Percentiles rank a stretch among this genome's conserved stretches.
Evolutionary conservation across 139 green algal genomes (phyloP).

Genomic region (Volvox africanus): DNA sequence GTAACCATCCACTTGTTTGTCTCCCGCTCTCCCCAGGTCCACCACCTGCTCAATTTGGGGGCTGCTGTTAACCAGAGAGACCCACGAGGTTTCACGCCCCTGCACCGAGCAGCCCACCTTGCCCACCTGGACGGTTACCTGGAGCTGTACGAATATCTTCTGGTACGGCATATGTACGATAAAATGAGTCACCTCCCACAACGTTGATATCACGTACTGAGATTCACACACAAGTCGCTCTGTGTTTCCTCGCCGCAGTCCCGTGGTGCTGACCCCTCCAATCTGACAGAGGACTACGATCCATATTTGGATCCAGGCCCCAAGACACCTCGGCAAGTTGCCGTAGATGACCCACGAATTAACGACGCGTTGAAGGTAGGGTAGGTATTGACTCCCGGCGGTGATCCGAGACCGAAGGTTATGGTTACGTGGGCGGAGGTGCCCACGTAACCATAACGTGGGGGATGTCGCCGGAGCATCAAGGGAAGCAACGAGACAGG

Average conservation of each 20-base stretch:
- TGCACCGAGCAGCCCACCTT: constrained; percentile 93
- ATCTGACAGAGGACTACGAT: constrained; percentile 86
- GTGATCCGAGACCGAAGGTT: no score
- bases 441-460: no score
- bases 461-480: no score
- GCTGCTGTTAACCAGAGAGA: constrained; percentile 89
- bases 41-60: constrained; percentile 92
- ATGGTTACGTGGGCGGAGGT: no score
- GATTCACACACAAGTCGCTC: not conserved
- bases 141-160: constrained; percentile 96
- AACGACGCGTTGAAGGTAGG: constrained; percentile 30
- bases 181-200: no score
- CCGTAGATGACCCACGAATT: constrained; percentile 31
- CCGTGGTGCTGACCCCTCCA: constrained; percentile 87
- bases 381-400: no score
- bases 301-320: constrained; percentile 87
- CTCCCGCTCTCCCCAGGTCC: constrained; percentile 66
- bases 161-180: constrained; percentile 66
- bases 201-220: no score
- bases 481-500: no score
- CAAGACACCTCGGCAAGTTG: constrained; percentile 74
- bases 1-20: no score
- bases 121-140: constrained; percentile 93
- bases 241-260: constrained; percentile 63
- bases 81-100: constrained; percentile 84